Evolutionary conservation across 345 rosid genomes (phyloP), one percentile per base, ranked within the genome.

Genomic region (Eucalyptus virginea): DNA sequence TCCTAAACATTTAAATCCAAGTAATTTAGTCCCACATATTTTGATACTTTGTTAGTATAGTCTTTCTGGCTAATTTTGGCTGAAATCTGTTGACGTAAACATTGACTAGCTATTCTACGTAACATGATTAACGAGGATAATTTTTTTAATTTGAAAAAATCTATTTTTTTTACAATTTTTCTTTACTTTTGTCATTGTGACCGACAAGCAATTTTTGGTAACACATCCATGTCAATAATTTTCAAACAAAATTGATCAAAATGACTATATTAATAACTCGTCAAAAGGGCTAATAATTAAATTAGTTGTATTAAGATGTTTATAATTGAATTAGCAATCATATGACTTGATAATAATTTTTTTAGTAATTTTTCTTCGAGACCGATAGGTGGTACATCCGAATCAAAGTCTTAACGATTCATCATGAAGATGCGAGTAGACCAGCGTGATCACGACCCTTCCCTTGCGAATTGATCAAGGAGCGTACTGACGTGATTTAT

Each of bases 31-130:
- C 17, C 8, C 32, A 62, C 15, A 30, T 6, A 2, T 30, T 62
- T 60, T 6, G 8, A 62, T 28, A 62, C 7, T 62, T 62, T 62
- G 8, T 2, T 4, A 62, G 1, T 30, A 5, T 60, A 13, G 2
- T 62, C 1, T 1, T 62, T 30, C 0, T 13, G 0, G 1, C 1
- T 0, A 62, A 58, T 58, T 58, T 58, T 58, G 2, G 5, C n/a
- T 26, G 0, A 0, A 60, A 26, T 11, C 1, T 11, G 0, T 26
- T 11, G 67, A 11, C 0, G 2, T 26, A 6, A 12, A 26, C 0
- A 12, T 3, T 52, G 1, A 52, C 0, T 13, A 60, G 0, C 4
- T 12, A 12, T 60, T 11, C 0, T 60, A 3, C 2, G 0, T 60
- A 2, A 26, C 11, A 26, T 11, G 15, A 3, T 3, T 28, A 1